Base-by-base conservation (phyloP, 352 stramenopile species). In the Phytophthora vignae region DNA sequence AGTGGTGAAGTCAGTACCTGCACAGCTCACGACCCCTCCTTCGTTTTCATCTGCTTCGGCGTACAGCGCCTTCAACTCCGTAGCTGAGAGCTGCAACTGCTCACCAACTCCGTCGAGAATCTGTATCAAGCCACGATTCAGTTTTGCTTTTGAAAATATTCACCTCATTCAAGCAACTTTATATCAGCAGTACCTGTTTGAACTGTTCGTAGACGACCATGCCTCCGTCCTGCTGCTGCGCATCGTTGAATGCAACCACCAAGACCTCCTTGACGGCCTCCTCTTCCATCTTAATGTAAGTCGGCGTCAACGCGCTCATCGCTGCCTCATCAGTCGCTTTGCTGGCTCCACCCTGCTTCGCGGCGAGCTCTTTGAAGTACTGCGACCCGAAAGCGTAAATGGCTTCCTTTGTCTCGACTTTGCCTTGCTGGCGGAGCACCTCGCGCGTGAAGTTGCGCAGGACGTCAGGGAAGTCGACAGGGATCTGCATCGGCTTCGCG, bases 391-490 rank as follows among this genome's bases (percentile, higher is more conserved):
- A 95, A 69, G 91, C 78, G 50, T 91, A 91, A 58, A 95, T 94
- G 63, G 84, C 83, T 46, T 94, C 88, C 53, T 87, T 88, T 5
- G 85, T 91, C 71, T 94, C 86, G 14, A 95, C 67, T 57, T 92
- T 93, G 55, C 86, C 82, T 73, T 97, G 90, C n/a, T 88, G 83
- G 19, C 90, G 87, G 60, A 97, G 67, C 46, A 95, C 83, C 46
- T 97, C 90, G 25, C 90, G 88, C 17, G 90, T 81, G 57, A 97
- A 93, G 50, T 81, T 83, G 22, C 86, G 84, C 65, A 97, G 65
- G 42, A 94, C 63, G 22, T 92, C 85, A 9, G 87, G 85, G 50
- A 97, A 95, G 14, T 90, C 84, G 6, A 58, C 60, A 21, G 88
- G 90, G 52, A 96, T 76, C 50, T 91, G 84, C 57, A 96, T 84